Conservation (phyloP, 2,329 filamentous ascomycete species). For the Trichoderma aggressivum region DNA sequence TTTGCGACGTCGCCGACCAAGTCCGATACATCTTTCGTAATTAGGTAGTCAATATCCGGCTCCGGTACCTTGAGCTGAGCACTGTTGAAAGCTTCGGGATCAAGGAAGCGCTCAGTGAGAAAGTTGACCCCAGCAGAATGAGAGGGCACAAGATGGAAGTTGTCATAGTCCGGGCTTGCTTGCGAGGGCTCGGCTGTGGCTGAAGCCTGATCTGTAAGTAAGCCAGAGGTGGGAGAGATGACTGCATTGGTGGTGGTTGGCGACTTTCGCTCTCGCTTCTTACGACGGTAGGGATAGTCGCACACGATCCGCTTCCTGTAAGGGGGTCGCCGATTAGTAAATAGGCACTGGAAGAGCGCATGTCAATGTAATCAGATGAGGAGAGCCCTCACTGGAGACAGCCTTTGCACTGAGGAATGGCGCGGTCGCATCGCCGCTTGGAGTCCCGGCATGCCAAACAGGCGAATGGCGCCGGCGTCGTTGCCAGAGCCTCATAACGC, state of each 20-base stretch:
- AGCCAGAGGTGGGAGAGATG: not conserved
- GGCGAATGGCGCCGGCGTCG: not conserved
- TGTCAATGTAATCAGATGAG: not conserved
- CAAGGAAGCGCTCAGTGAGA: constrained; percentile 16
- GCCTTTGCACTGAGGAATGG: constrained; percentile 17
- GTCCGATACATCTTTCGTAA: constrained; percentile 2
- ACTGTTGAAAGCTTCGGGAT: constrained; percentile 10
- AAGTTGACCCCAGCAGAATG: constrained; percentile 1
- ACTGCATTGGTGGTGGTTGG: not conserved
- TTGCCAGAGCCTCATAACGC: constrained; percentile 9
- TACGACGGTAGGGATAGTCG: constrained; percentile 19
- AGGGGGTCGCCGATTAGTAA: not conserved
- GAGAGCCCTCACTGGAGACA: constrained; percentile 10
- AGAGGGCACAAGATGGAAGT: not conserved
- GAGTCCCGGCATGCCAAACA: constrained; percentile 16
- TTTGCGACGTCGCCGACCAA: constrained; percentile 7
- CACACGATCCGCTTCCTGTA: constrained; percentile 17
- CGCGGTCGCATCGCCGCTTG: constrained; percentile 18
- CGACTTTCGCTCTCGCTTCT: constrained; percentile 11
- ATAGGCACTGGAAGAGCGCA: not conserved
- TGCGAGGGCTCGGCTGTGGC: not conserved
- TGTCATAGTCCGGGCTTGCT: not conserved
- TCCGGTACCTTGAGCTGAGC: constrained; percentile 15
- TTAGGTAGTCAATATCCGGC: not conserved
- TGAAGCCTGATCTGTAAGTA: not conserved